Evolutionary conservation across 1,284 basidiomycete genomes (phyloP).

Genomic region (Chondrostereum purpureum): DNA sequence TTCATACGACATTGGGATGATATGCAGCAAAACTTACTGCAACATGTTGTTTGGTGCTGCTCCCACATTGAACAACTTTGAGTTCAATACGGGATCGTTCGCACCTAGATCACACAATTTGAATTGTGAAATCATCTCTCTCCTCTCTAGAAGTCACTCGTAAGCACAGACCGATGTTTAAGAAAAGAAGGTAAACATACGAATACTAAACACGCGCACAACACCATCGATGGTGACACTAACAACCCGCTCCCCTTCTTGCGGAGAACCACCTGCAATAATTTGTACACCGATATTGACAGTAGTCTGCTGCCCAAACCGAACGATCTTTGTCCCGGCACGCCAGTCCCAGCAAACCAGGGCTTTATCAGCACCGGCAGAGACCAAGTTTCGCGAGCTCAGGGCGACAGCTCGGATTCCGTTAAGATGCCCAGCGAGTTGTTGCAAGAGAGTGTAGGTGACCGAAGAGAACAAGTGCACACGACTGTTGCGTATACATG

Average conservation of each 20-base stretch:
- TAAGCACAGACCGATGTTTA: slow-evolving; percentile 4
- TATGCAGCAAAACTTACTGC: slow-evolving; percentile 53
- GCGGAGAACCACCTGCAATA: slow-evolving; percentile 42
- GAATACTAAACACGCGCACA: slow-evolving; percentile 85
- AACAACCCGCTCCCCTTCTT: slow-evolving; percentile 74
- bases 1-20: neutral
- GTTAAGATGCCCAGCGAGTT: slow-evolving; percentile 77
- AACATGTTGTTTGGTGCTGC: slow-evolving; percentile 77
- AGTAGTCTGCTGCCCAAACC: slow-evolving; percentile 91
- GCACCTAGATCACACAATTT: slow-evolving; percentile 77
- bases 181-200: slow-evolving; percentile 33
- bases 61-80: slow-evolving; percentile 70
- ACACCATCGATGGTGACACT: slow-evolving; percentile 90
- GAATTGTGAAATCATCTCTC: slow-evolving; percentile 90
- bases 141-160: slow-evolving; percentile 47
- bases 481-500: slow-evolving; percentile 39
- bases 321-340: slow-evolving; percentile 78
- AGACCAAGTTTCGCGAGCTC: slow-evolving; percentile 79
- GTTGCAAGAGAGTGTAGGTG: slow-evolving; percentile 75
- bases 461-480: slow-evolving; percentile 78
- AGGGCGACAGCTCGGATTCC: slow-evolving; percentile 85
- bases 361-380: slow-evolving; percentile 55
- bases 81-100: slow-evolving; percentile 54
- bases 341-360: slow-evolving; percentile 92
- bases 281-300: slow-evolving; percentile 88